Evolutionary conservation across 306 rosid genomes (phyloP).

Genomic region (Dryas drummondii): DNA sequence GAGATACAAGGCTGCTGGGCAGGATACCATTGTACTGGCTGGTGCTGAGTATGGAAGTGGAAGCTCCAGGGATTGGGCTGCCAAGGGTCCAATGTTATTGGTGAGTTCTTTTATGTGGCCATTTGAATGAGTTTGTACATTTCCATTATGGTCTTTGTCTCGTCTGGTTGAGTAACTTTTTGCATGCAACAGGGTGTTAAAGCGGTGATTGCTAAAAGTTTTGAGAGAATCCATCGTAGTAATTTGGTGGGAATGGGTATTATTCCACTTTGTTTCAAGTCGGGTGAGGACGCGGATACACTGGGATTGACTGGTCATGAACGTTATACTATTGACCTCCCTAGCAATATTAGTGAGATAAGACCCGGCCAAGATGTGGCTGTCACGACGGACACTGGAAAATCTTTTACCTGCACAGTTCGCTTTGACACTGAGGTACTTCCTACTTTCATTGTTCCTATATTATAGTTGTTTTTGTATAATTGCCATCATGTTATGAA

Average conservation of each 20-base stretch:
- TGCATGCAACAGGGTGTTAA: conserved; percentile 68
- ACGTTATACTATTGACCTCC: conserved; percentile 84
- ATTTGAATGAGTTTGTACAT: neutral
- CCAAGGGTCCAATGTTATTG: conserved; percentile 97
- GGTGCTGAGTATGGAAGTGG: conserved; percentile 95
- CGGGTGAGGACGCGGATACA: conserved; percentile 81
- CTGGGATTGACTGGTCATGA: conserved; percentile 90
- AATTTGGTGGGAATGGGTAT: conserved; percentile 96
- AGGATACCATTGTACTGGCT: conserved; percentile 78
- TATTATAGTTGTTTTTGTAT: neutral
- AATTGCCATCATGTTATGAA: neutral
- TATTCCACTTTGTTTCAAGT: conserved; percentile 85
- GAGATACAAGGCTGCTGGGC: conserved; percentile 75
- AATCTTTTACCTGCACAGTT: conserved; percentile 72
- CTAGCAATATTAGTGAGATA: conserved; percentile 59
- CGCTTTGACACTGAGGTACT: conserved; percentile 93
- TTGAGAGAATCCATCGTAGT: conserved; percentile 93
- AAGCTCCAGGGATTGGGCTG: conserved; percentile 97
- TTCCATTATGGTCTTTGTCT: conserved; percentile 9
- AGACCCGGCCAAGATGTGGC: conserved; percentile 91
- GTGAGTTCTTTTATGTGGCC: conserved; percentile 38
- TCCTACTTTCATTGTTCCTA: conserved; percentile 1
- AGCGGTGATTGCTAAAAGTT: conserved; percentile 90
- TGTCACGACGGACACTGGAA: conserved; percentile 74
- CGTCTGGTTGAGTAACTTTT: neutral